Percentiles rank a stretch among this genome's conserved stretches.
Evolutionary conservation across 352 stramenopile genomes (phyloP).

Genomic region (Phytophthora multivora): DNA sequence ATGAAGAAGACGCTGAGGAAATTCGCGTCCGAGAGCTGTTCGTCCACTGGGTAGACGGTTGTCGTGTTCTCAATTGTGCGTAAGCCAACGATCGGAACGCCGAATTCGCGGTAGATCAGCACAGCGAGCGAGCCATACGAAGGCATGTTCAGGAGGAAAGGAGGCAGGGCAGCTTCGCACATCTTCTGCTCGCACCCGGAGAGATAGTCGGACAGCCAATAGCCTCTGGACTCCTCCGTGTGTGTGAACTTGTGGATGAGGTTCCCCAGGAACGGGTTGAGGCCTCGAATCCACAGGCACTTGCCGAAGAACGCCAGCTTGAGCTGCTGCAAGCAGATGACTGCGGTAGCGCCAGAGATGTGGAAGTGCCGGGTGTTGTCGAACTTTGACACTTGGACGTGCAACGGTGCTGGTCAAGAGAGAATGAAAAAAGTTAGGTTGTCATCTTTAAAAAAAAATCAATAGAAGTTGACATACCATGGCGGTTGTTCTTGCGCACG

Average conservation of each 20-base stretch:
- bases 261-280: constrained; percentile 82
- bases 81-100: constrained; percentile 57
- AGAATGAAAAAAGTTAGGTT: constrained; percentile 5
- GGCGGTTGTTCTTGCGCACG: constrained; percentile 76
- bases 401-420: constrained; percentile 50
- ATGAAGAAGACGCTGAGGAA: constrained; percentile 76
- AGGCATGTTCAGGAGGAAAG: constrained; percentile 55
- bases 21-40: constrained; percentile 44
- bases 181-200: constrained; percentile 60
- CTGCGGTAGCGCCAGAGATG: constrained; percentile 68
- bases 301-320: constrained; percentile 77
- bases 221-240: constrained; percentile 48
- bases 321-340: constrained; percentile 81
- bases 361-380: constrained; percentile 78
- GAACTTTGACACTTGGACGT: constrained; percentile 79
- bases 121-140: constrained; percentile 55
- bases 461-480: constrained; percentile 35
- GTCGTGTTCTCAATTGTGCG: constrained; percentile 59
- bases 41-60: constrained; percentile 55
- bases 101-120: constrained; percentile 72
- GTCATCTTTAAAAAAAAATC: constrained; percentile 1
- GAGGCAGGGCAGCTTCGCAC: constrained; percentile 57
- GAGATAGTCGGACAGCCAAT: constrained; percentile 74
- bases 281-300: constrained; percentile 67
- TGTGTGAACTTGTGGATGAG: constrained; percentile 62